Conservation (phyloP, 257 asterid species). For the Capsicum rhomboideum region DNA sequence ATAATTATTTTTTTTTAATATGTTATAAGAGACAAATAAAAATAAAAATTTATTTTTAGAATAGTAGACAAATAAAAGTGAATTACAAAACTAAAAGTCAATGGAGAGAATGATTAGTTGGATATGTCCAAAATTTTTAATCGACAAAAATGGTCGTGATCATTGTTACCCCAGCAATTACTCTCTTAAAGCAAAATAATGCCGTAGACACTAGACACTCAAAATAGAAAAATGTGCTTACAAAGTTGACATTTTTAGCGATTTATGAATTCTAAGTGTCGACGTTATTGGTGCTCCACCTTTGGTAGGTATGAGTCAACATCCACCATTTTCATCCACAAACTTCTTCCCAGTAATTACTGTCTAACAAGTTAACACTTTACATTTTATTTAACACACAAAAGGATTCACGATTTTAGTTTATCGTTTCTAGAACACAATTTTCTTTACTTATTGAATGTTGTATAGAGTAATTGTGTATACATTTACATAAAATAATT, state of each 20-base stretch:
- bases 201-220: background rate
- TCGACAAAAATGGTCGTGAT: background rate
- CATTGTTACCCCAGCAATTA: constrained; percentile 5
- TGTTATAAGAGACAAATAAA: too few relatives aligned
- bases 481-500: background rate
- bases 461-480: background rate
- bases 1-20: too few relatives aligned
- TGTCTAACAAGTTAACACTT: background rate
- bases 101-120: background rate
- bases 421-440: background rate
- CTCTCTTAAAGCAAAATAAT: background rate
- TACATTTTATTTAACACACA: background rate
- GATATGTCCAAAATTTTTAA: background rate
- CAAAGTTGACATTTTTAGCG: constrained; percentile 4
- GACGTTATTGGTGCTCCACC: background rate
- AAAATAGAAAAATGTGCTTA: background rate
- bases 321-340: constrained; percentile 27
- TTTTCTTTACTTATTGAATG: background rate
- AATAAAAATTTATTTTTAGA: too few relatives aligned
- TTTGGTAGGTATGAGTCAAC: background rate
- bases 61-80: too few relatives aligned
- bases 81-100: too few relatives aligned
- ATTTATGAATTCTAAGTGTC: constrained; percentile 3
- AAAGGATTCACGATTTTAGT: background rate
- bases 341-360: background rate